These are phyloP conservation scores for Amanita subjunquillea DNA, from an alignment of 768 basidiomycete species.

Conservation along the genomic window DNA sequence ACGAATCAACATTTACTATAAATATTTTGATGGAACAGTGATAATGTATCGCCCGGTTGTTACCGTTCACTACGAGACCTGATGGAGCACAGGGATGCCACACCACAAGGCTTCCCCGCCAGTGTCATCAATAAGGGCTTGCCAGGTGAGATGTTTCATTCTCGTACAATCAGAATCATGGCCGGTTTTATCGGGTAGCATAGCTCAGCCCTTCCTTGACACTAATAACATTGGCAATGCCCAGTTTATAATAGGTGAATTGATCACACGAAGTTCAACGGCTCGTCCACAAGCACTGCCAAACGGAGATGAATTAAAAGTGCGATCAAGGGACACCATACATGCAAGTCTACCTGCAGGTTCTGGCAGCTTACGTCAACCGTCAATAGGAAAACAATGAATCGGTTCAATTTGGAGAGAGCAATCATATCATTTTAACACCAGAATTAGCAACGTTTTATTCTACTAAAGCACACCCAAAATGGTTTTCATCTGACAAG, in stretches of 20 bases:
- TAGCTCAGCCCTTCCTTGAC: conserved; percentile 44
- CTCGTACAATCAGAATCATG: background rate
- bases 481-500: background rate
- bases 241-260: conserved; percentile 43
- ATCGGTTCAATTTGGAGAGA: conserved; percentile 26
- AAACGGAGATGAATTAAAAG: conserved; percentile 3
- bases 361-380: conserved; percentile 38
- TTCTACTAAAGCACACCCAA: conserved; percentile 24
- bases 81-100: background rate
- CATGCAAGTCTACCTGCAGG: conserved; percentile 29
- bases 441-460: conserved; percentile 48
- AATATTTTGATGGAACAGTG: conserved; percentile 48
- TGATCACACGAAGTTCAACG: conserved; percentile 32
- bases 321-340: conserved; percentile 24
- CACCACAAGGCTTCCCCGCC: conserved; percentile 36
- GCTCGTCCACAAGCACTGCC: conserved; percentile 9
- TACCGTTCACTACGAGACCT: background rate
- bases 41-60: conserved; percentile 12
- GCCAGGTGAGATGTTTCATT: conserved; percentile 26
- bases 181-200: conserved; percentile 18
- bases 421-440: conserved; percentile 40
- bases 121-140: conserved; percentile 36
- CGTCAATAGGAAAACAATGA: conserved; percentile 38
- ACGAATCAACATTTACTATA: conserved; percentile 36
- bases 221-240: conserved; percentile 36